phyloP scores from a whole-genome alignment of 2,329 filamentous ascomycete genomes.

The Colletotrichum sansevieriae region DNA sequence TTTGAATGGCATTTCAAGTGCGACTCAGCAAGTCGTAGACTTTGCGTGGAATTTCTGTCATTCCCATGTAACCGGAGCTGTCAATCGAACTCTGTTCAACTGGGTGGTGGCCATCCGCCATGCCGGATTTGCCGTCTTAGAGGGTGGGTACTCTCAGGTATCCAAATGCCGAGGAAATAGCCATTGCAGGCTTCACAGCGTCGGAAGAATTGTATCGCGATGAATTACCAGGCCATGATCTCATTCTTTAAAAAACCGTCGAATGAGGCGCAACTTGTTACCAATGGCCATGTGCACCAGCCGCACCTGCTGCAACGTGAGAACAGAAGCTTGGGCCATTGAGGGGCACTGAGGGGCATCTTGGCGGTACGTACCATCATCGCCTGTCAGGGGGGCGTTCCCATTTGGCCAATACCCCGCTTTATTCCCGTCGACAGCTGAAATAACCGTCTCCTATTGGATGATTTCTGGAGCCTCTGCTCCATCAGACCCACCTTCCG shows the following conservation, averaged over 20 bases:
- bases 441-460: not conserved
- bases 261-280: slow-evolving; percentile 30
- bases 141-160: not conserved
- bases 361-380: slow-evolving; percentile 20
- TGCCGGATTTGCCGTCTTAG: not conserved
- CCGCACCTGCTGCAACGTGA: not conserved
- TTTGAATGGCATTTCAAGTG: not conserved
- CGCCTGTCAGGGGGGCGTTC: not conserved
- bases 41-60: slow-evolving; percentile 13
- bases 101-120: not conserved
- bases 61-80: slow-evolving; percentile 8
- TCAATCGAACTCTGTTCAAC: not conserved
- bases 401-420: not conserved
- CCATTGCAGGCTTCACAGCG: not conserved
- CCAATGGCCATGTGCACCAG: slow-evolving; percentile 3
- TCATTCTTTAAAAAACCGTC: slow-evolving; percentile 24
- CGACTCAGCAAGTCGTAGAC: not conserved
- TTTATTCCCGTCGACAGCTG: not conserved
- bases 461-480: slow-evolving; percentile 5
- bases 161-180: slow-evolving; percentile 13
- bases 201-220: slow-evolving; percentile 9
- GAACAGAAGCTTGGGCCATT: slow-evolving; percentile 31
- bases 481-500: slow-evolving; percentile 14
- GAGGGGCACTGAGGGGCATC: slow-evolving; percentile 19
- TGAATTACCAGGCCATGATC: slow-evolving; percentile 36